Evolutionary conservation across 306 rosid species (phyloP), one percentile per base, ranked within the genome.

Genomic region (Trifolium pratense): DNA sequence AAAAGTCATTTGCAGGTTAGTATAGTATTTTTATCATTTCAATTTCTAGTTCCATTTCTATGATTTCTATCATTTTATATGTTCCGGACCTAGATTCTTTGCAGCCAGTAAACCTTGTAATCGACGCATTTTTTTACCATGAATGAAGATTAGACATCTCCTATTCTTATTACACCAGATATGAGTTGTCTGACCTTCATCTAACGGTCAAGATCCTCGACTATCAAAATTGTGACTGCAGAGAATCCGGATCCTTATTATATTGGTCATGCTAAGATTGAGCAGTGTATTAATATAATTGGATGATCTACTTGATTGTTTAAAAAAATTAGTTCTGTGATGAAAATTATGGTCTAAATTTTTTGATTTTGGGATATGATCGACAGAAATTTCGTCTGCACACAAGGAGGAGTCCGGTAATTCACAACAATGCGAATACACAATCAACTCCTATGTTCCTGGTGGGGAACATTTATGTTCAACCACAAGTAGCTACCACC

Each of bases 1-100:
- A 93, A 93, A 79, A 93, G 98, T 87, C 98, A 93, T 87, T 85
- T 93, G 26, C 98, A 93, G 97, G 98, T 93, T 75, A 70, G 86
- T 81, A 17, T 17, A 51, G 25, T 3, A 51, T 4, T 8, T 8
- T 42, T 9, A 42, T 42, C 13, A 42, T 45, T 13, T 45, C 1
- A 13, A 40, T 40, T 40, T 39, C 3, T 40, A 2, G 45, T 3
- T 40, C 45, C 45, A 40, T 40, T 40, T 39, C 42, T 37, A 37
- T 37, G 10, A 37, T 37, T 2, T 39, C 13, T 39, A 39, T 39
- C 0, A 39, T 39, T 39, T 40, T 39, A 12, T 3, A 26, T 26
- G 43, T 39, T 5, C 3, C 6, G 15, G 15, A 11, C 6, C 49
- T 3, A 1, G 7, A 13, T 45, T 45, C 6, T 45, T 1, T 45